Percentiles rank a stretch among this genome's conserved stretches.
Conservation (phyloP, 371 early-diverging fungal genomes). For the Astathelohania contejeani region DNA sequence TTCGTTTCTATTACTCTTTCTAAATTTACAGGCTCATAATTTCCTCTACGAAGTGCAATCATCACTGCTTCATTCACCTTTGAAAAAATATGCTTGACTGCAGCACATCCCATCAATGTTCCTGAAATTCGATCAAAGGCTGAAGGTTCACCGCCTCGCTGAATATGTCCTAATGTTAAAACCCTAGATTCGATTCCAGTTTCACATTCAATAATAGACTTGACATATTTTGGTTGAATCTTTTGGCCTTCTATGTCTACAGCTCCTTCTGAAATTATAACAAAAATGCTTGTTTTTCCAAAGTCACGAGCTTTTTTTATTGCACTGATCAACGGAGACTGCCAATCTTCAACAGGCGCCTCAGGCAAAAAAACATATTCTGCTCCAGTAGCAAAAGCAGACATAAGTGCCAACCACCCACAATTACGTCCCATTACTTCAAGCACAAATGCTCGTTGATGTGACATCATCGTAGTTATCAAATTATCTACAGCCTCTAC, state of each 20-base stretch:
- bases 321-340: constrained; percentile 23
- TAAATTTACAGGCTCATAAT: constrained; percentile 63
- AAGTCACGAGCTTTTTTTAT: constrained; percentile 5
- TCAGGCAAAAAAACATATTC: constrained; percentile 95
- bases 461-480: constrained; percentile 80
- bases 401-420: constrained; percentile 94
- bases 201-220: constrained; percentile 60
- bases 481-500: constrained; percentile 85
- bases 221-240: constrained; percentile 68
- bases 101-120: constrained; percentile 76
- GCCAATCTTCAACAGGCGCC: constrained; percentile 58
- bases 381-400: constrained; percentile 76
- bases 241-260: constrained; percentile 70
- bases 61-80: constrained; percentile 71
- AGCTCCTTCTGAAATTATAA: constrained; percentile 91
- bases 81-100: constrained; percentile 76
- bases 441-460: constrained; percentile 86
- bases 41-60: constrained; percentile 72
- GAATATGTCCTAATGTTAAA: constrained; percentile 86
- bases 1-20: constrained; percentile 72
- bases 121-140: constrained; percentile 76
- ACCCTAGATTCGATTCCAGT: constrained; percentile 76
- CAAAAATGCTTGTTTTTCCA: constrained; percentile 57
- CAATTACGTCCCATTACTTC: constrained; percentile 99
- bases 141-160: constrained; percentile 86